Conservation (phyloP, 169 alveolate species). For the Plasmodium gaboni region DNA sequence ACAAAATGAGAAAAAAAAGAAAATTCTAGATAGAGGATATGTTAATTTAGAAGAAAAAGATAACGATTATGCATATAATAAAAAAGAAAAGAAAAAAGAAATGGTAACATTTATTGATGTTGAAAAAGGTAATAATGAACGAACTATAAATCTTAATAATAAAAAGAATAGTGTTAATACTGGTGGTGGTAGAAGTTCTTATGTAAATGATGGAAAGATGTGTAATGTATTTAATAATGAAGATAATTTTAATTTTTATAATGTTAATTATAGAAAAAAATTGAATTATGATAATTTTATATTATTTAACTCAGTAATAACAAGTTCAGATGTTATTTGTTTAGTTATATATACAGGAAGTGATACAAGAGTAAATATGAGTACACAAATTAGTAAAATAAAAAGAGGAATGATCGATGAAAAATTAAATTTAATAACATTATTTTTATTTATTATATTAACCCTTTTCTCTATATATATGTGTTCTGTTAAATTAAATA, state of each 20-base stretch:
- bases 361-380: conserved; percentile 85
- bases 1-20: conserved; percentile 17
- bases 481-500: conserved; percentile 64
- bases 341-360: conserved; percentile 95
- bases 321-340: conserved; percentile 93
- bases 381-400: conserved; percentile 88
- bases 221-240: conserved; percentile 50
- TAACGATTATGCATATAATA: conserved; percentile 6
- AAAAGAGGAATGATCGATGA: conserved; percentile 94
- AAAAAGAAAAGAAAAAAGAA: conserved; percentile 28
- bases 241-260: conserved; percentile 60
- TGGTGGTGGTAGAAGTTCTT: background rate
- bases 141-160: background rate
- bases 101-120: conserved; percentile 54
- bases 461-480: conserved; percentile 76
- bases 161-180: background rate
- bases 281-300: conserved; percentile 90
- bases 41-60: conserved; percentile 22
- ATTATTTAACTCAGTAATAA: conserved; percentile 95
- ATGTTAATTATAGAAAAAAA: conserved; percentile 48
- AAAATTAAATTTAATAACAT: conserved; percentile 92
- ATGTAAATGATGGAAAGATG: conserved; percentile 18
- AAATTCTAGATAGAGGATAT: conserved; percentile 15
- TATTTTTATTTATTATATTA: conserved; percentile 90
- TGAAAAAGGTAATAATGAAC: conserved; percentile 25